Evolutionary conservation across 176 grass and related monocot genomes (phyloP).

Genomic region (Triticum aestivum): DNA sequence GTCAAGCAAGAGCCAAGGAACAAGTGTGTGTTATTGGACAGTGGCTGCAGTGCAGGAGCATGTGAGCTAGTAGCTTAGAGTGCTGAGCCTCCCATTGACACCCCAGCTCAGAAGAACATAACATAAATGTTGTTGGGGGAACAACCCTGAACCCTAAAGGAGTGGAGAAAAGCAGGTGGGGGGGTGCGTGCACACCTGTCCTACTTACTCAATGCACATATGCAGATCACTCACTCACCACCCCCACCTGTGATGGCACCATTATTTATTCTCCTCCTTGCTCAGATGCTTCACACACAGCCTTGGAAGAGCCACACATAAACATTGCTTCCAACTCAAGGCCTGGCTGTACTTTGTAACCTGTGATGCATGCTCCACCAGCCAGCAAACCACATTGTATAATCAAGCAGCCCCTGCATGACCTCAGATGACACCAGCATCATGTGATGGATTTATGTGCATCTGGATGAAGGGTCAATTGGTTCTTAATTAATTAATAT

Average conservation of each 20-base stretch:
- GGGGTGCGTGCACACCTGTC: constrained; percentile 43
- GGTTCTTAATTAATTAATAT: background rate
- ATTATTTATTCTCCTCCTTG: constrained; percentile 28
- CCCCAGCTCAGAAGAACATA: background rate
- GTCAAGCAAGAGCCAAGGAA: constrained; percentile 26
- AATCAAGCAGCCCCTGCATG: constrained; percentile 14
- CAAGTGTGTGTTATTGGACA: constrained; percentile 13
- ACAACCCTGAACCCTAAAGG: constrained; percentile 50
- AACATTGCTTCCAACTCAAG: constrained; percentile 51
- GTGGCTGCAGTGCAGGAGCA: constrained; percentile 36
- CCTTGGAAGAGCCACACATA: constrained; percentile 8
- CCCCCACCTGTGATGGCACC: constrained; percentile 54
- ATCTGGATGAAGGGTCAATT: constrained; percentile 30
- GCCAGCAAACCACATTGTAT: constrained; percentile 15
- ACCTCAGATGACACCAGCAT: constrained; percentile 41
- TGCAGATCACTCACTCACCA: constrained; percentile 34
- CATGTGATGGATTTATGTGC: background rate
- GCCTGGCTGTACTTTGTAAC: constrained; percentile 45
- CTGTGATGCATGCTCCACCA: constrained; percentile 50
- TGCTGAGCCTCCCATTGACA: background rate
- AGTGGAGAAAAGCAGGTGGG: constrained; percentile 55
- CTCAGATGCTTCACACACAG: constrained; percentile 36
- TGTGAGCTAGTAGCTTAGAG: background rate
- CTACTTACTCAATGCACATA: constrained; percentile 43
- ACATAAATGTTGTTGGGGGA: constrained; percentile 46